Conservation (phyloP, 2,329 filamentous ascomycete genomes). For the Microdochium nivale region DNA sequence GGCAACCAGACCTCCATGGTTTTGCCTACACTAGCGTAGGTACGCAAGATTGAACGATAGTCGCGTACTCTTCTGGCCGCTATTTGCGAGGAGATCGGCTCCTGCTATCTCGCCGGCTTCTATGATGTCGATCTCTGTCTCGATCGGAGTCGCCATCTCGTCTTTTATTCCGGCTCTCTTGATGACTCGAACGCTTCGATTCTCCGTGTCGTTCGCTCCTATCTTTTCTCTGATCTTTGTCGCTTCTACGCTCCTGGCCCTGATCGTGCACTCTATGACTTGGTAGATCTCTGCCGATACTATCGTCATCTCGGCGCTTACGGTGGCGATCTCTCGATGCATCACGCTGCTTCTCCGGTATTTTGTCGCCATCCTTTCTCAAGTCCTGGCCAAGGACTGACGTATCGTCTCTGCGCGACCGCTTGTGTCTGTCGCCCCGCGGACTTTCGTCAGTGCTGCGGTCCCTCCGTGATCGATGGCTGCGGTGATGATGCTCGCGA, state of each 20-base stretch:
- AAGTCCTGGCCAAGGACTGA: slow-evolving; percentile 14
- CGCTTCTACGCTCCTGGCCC: slow-evolving; percentile 4
- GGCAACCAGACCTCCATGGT: no score
- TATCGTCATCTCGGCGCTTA: not conserved
- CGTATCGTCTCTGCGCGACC: slow-evolving; percentile 28
- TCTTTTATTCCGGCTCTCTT: slow-evolving; percentile 11
- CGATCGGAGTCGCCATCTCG: slow-evolving; percentile 10
- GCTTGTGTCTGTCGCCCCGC: slow-evolving; percentile 16
- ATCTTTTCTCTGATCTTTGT: slow-evolving; percentile 10
- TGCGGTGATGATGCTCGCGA: slow-evolving; percentile 31
- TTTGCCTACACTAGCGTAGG: no score
- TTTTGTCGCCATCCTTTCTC: slow-evolving; percentile 4
- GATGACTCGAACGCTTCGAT: slow-evolving; percentile 10
- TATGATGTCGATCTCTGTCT: slow-evolving; percentile 11
- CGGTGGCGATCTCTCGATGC: slow-evolving; percentile 8
- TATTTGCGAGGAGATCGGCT: slow-evolving; percentile 32
- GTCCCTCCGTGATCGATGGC: slow-evolving; percentile 30
- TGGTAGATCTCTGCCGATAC: slow-evolving; percentile 4
- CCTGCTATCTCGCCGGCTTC: slow-evolving; percentile 25
- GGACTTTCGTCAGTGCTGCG: slow-evolving; percentile 10
- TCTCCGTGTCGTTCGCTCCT: slow-evolving; percentile 12
- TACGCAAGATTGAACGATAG: no score
- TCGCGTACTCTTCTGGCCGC: no score
- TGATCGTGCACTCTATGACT: slow-evolving; percentile 9
- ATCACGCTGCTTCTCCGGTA: slow-evolving; percentile 7